Base-by-base conservation (phyloP, 1,284 basidiomycete species). In the Ustilago esculenta region DNA sequence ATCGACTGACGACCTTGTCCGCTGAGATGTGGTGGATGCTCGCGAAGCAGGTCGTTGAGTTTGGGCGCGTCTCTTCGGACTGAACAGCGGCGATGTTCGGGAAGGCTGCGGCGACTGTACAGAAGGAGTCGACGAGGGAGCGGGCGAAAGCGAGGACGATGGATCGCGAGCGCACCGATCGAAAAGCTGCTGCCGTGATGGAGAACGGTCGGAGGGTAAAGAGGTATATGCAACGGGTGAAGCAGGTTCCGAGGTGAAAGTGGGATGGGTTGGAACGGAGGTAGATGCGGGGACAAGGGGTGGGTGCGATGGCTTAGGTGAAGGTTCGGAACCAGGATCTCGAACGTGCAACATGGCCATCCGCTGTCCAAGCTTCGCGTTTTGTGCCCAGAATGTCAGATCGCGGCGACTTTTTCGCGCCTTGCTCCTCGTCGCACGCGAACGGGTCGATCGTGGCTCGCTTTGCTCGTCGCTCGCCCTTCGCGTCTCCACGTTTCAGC, bases 91-190 rank as follows among this genome's bases (percentile, higher is more conserved):
- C 5, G 54, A 21, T 15, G 45, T 9, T n/a, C 14, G 30, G 8
- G 21, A 29, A 23, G 24, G 21, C 12, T 34, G 45, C 15, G 59
- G 55, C 6, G 59, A 63, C 7, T 49, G 24, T 18, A 20, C 45
- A n/a, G 58, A 57, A 25, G 59, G 46, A 15, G 47, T 42, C 27
- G 58, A 61, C 12, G 59, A 63, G 23, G 59, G 59, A 58, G 50
- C 59, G 12, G 59, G 59, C 32, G 66, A 63, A 27, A 63, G 54
- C 4, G 66, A 54, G 12, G 65, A 68, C 6, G 65, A 61, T 2
- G 43, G 34, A 15, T 67, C 57, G 32, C 51, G 55, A 11, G 42
- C 41, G 30, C 41, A 25, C 18, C 45, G 48, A 35, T 57, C 53
- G 8, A 41, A 24, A 5, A 37, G 35, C 17, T 25, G 37, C 27